These are phyloP conservation scores for Theileria equi DNA, from an alignment of 169 alveolate genomes.

Conservation along the genomic window DNA sequence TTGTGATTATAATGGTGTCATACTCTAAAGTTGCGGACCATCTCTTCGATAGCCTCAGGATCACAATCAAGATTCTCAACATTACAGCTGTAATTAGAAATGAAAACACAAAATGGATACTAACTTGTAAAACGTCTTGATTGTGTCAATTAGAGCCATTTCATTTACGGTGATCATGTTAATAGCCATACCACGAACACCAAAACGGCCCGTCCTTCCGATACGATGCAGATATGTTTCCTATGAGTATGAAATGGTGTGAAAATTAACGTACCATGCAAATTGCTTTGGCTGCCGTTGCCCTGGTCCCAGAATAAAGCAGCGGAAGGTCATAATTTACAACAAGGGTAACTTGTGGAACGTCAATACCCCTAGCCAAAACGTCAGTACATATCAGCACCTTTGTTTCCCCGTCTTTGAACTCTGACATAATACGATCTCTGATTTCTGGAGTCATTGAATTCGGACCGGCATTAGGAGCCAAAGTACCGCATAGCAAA, in stretches of 20 bases:
- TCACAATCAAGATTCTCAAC: slow-evolving; percentile 53
- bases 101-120: slow-evolving; percentile 20
- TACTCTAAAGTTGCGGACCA: slow-evolving; percentile 65
- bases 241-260: neutral
- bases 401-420: slow-evolving; percentile 93
- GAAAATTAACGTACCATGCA: slow-evolving; percentile 34
- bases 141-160: slow-evolving; percentile 67
- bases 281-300: slow-evolving; percentile 9
- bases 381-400: slow-evolving; percentile 96
- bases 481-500: slow-evolving; percentile 80
- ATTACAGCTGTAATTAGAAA: slow-evolving; percentile 44
- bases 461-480: slow-evolving; percentile 29
- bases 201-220: slow-evolving; percentile 98
- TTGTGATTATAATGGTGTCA: slow-evolving; percentile 10
- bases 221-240: slow-evolving; percentile 95
- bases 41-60: slow-evolving; percentile 58
- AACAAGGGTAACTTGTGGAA: slow-evolving; percentile 92
- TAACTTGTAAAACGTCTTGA: slow-evolving; percentile 66
- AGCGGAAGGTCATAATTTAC: slow-evolving; percentile 93
- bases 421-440: slow-evolving; percentile 93
- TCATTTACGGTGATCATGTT: slow-evolving; percentile 74
- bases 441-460: slow-evolving; percentile 91
- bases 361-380: slow-evolving; percentile 97
- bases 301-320: slow-evolving; percentile 66
- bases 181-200: slow-evolving; percentile 94